A percentile compares a stretch with the other conserved stretches of the same genome.
Conservation (phyloP, 2,329 filamentous ascomycete genomes). For the Beauveria sp. region DNA sequence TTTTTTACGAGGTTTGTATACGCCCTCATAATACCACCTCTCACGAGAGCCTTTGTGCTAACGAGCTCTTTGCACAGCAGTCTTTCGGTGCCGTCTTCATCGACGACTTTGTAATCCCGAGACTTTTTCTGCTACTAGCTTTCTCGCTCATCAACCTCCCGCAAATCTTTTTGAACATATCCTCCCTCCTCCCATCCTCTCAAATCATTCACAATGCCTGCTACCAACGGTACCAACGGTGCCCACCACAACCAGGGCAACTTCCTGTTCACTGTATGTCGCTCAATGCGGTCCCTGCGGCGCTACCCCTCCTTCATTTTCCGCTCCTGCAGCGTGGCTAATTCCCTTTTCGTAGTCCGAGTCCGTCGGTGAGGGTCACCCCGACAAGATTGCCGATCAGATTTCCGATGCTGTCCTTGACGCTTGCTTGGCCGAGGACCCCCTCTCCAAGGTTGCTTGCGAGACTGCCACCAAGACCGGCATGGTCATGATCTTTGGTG, state of each 20-base stretch:
- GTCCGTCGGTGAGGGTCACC: slow-evolving; percentile 84
- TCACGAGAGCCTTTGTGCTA: background rate
- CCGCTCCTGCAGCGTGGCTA: slow-evolving; percentile 15
- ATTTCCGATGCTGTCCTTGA: slow-evolving; percentile 98
- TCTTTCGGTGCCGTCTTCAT: slow-evolving; percentile 6
- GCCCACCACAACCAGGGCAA: slow-evolving; percentile 55
- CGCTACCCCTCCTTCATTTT: background rate
- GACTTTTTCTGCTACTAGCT: slow-evolving; percentile 13
- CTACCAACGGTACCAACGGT: slow-evolving; percentile 41
- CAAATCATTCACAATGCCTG: slow-evolving; percentile 48
- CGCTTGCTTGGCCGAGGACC: slow-evolving; percentile 90
- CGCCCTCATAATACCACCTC: background rate
- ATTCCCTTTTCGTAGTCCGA: slow-evolving; percentile 53
- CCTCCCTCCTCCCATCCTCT: slow-evolving; percentile 19
- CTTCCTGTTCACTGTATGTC: slow-evolving; percentile 72
- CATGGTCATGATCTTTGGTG: slow-evolving; percentile 98
- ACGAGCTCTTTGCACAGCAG: background rate
- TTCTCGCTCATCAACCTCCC: slow-evolving; percentile 22
- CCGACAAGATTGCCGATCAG: slow-evolving; percentile 97
- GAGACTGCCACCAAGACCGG: slow-evolving; percentile 99
- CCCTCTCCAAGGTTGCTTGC: slow-evolving; percentile 97
- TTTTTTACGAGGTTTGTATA: background rate
- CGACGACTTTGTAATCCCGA: background rate
- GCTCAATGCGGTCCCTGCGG: slow-evolving; percentile 2
- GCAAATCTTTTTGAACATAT: slow-evolving; percentile 18